Evolutionary conservation across 495 filamentous ascomycete genomes (phyloP).

Genomic region (Penicillium roqueforti): DNA sequence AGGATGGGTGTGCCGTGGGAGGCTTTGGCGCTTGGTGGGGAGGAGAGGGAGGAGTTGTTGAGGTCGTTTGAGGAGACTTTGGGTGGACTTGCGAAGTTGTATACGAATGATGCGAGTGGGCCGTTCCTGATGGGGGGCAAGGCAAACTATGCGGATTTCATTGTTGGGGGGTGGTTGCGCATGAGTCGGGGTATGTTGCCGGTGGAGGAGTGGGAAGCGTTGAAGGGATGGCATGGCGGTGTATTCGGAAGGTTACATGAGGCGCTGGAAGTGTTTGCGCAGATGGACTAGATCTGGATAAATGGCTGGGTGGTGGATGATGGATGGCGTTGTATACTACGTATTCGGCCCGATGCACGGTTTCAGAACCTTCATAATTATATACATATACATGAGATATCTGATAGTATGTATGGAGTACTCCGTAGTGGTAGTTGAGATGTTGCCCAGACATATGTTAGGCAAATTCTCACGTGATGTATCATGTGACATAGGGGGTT

Average conservation of each 20-base stretch:
- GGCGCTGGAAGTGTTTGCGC: slow-evolving; percentile 34
- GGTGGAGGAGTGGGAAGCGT: slow-evolving; percentile 46
- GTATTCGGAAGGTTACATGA: slow-evolving; percentile 44
- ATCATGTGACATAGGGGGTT: too few species aligned
- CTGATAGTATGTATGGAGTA: too few species aligned
- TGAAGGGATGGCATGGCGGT: slow-evolving; percentile 49
- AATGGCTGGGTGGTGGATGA: too few species aligned
- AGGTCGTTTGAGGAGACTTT: slow-evolving; percentile 36
- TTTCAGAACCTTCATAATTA: too few species aligned
- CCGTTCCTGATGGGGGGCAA: slow-evolving; percentile 48
- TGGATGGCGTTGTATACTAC: too few species aligned
- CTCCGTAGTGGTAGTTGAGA: too few species aligned
- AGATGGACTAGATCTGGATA: not conserved
- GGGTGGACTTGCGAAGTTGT: slow-evolving; percentile 41
- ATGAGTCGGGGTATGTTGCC: slow-evolving; percentile 37
- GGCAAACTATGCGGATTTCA: slow-evolving; percentile 55
- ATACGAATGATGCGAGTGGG: slow-evolving; percentile 29
- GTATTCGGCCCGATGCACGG: too few species aligned
- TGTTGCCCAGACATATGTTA: too few species aligned
- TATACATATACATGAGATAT: too few species aligned
- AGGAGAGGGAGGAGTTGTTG: slow-evolving; percentile 36
- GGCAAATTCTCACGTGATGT: too few species aligned
- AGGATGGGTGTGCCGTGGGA: slow-evolving; percentile 48
- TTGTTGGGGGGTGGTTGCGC: slow-evolving; percentile 60
- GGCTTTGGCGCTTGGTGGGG: slow-evolving; percentile 39